Percentiles rank a stretch among this genome's conserved stretches.
Evolutionary conservation across 169 alveolate species (phyloP).

Genomic region (Theileria annulata): DNA sequence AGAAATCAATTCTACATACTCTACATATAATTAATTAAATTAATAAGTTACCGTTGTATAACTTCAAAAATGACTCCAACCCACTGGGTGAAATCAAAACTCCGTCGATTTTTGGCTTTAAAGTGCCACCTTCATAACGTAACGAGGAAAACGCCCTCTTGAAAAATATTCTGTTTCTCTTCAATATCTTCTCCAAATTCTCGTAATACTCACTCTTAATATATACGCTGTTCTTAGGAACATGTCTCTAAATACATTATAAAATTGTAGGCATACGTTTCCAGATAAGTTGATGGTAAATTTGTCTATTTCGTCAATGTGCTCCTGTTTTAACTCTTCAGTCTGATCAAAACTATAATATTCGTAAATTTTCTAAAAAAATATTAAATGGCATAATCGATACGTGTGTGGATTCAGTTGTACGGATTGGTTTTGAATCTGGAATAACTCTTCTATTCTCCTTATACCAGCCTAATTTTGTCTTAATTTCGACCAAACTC

Average conservation of each 20-base stretch:
- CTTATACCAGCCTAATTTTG: slow-evolving; percentile 50
- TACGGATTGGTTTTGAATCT: slow-evolving; percentile 34
- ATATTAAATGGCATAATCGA: neutral
- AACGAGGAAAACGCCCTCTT: slow-evolving; percentile 50
- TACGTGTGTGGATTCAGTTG: slow-evolving; percentile 15
- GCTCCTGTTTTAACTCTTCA: slow-evolving; percentile 2
- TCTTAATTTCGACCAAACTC: slow-evolving; percentile 50
- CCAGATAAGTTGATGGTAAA: slow-evolving; percentile 43
- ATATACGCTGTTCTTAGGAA: slow-evolving; percentile 48
- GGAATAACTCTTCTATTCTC: slow-evolving; percentile 38
- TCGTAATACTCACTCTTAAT: slow-evolving; percentile 26
- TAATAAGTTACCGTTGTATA: slow-evolving; percentile 31
- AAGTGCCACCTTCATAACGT: slow-evolving; percentile 6
- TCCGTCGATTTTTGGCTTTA: slow-evolving; percentile 55
- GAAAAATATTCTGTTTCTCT: slow-evolving; percentile 7
- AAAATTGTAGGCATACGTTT: neutral
- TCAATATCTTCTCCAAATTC: slow-evolving; percentile 16
- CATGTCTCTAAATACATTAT: slow-evolving; percentile 10
- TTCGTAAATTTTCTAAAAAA: neutral
- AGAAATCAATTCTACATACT: neutral
- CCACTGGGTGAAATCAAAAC: slow-evolving; percentile 23
- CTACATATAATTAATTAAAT: neutral
- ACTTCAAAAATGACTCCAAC: slow-evolving; percentile 12
- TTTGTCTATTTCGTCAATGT: slow-evolving; percentile 7
- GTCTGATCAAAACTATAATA: slow-evolving; percentile 10